phyloP scores from a whole-genome alignment of 345 rosid species.

The Brassica rapa region DNA sequence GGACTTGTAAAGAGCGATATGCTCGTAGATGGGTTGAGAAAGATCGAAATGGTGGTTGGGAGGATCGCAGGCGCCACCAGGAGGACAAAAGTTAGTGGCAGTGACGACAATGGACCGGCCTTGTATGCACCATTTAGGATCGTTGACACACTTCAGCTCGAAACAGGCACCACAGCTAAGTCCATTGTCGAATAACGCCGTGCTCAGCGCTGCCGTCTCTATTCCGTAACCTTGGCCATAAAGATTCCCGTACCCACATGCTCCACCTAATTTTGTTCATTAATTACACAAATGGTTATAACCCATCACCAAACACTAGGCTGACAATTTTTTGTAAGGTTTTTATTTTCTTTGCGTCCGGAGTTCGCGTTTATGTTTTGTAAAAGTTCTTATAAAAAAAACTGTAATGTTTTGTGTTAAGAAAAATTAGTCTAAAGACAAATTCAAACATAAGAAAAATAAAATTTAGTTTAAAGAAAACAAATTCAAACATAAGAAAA shows the following conservation, averaged over 20 bases:
- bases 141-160: slow-evolving; percentile 60
- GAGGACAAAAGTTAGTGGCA: slow-evolving; percentile 83
- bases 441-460: too few relatives aligned
- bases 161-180: slow-evolving; percentile 69
- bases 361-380: background rate
- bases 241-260: slow-evolving; percentile 76
- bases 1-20: slow-evolving; percentile 64
- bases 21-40: slow-evolving; percentile 72
- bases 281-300: background rate
- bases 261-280: slow-evolving; percentile 52
- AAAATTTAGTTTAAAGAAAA: background rate
- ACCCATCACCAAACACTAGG: too few relatives aligned
- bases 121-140: slow-evolving; percentile 71
- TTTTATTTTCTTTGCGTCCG: background rate
- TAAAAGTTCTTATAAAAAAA: background rate
- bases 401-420: background rate
- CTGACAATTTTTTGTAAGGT: background rate
- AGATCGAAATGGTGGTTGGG: slow-evolving; percentile 76
- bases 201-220: slow-evolving; percentile 73
- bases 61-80: slow-evolving; percentile 84
- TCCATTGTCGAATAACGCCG: slow-evolving; percentile 63
- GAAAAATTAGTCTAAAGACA: background rate
- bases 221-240: slow-evolving; percentile 74
- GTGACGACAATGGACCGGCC: slow-evolving; percentile 66
- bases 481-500: background rate